Evolutionary conservation across 106 monocot genomes (phyloP), one percentile per base, ranked within the genome.

Genomic region (Dendrobium chrysotoxum): DNA sequence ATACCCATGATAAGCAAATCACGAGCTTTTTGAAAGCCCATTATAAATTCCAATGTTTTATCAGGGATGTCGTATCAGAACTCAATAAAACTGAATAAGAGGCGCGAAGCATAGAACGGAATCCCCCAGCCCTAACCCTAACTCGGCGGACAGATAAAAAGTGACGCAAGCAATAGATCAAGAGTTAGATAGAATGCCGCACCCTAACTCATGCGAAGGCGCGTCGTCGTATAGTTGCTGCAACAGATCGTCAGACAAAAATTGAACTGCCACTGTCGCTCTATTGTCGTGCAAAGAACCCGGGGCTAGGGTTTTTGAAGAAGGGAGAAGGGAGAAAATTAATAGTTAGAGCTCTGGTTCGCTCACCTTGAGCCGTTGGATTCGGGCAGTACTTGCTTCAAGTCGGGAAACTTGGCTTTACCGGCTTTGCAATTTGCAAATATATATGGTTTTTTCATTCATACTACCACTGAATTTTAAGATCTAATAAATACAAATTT

Each of bases 301-400:
- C 13, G 15, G 12, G 35, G 71, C 15, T 71, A 71, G 71, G 71
- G 71, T 38, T 71, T 68, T 71, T 65, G 64, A 65, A 65, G 64
- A 65, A 8, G 64, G 6, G 26, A 65, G 64, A 15, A 65, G 3
- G 10, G 5, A 11, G 26, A 64, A 65, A 8, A 26, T 25, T 65
- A 54, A 54, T 54, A 54, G 12, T 54, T 54, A 16, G 53, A 54
- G 53, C 10, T 12, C 53, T 12, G 25, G 7, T 64, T 26, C 23
- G 25, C 26, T 25, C 64, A 64, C 64, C 64, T 58, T 58, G 21
- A n/a, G 64, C 26, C 50, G 50, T 46, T 46, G 9, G 46, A 46
- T 46, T 7, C 46, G 10, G 46, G 8, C 46, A 40, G 4, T 44
- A 1, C 5, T 44, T 44, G 9, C 35, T 35, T 35, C 35, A 35